phyloP scores from a whole-genome alignment of 345 rosid genomes.

The Eucalyptus erythrocorys region DNA sequence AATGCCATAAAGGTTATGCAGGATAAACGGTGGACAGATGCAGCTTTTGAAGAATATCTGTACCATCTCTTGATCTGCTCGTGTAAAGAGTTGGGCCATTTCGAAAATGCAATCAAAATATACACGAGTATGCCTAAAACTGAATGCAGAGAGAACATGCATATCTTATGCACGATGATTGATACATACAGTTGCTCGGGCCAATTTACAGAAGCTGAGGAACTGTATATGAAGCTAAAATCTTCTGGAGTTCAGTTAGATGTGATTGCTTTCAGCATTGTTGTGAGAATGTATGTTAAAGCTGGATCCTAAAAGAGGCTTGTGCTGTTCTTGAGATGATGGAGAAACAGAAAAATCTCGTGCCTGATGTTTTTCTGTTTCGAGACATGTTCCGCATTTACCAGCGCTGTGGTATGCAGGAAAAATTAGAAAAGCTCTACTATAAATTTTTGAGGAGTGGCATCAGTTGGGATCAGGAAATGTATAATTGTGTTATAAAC shows the following conservation, averaged over 20 bases:
- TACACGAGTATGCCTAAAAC: constrained; percentile 30
- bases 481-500: constrained; percentile 76
- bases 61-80: constrained; percentile 82
- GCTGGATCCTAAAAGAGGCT: constrained; percentile 69
- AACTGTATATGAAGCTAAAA: constrained; percentile 49
- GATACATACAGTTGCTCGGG: constrained; percentile 50
- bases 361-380: constrained; percentile 63
- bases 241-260: constrained; percentile 56
- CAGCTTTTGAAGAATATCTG: constrained; percentile 62
- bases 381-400: constrained; percentile 84
- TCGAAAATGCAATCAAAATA: constrained; percentile 53
- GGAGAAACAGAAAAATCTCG: constrained; percentile 47
- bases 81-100: constrained; percentile 63
- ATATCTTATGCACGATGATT: constrained; percentile 72
- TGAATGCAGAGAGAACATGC: constrained; percentile 44
- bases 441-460: constrained; percentile 48
- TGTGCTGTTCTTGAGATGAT: constrained; percentile 56
- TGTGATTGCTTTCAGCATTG: constrained; percentile 59
- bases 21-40: constrained; percentile 65
- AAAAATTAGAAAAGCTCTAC: constrained; percentile 43
- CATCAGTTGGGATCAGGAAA: constrained; percentile 76
- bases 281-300: constrained; percentile 75
- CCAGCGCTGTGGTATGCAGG: constrained; percentile 49
- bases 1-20: constrained; percentile 53
- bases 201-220: constrained; percentile 45